Evolutionary conservation across 129 eudicot genomes (phyloP), one percentile per base, ranked within the genome.

Genomic region (Helianthus annuus): DNA sequence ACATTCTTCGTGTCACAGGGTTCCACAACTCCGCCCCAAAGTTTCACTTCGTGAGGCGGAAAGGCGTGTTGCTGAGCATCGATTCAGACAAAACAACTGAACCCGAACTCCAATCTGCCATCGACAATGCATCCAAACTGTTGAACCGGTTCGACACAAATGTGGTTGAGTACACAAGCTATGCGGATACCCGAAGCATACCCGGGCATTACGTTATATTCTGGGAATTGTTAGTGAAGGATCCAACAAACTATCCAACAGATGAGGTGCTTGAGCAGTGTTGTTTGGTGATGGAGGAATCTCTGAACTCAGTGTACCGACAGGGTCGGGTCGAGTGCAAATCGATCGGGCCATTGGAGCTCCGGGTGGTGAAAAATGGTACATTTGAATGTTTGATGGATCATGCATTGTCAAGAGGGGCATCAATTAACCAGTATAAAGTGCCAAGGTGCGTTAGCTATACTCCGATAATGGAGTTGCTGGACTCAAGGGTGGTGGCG

Each of bases 1-100:
- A 85, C 52, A 69, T 85, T 7, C 79, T 85, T 13, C 83, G 87
- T 7, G 90, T 85, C 54, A 55, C 83, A 0, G 90, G 83, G 14
- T 85, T 85, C 74, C 76, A 85, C 66, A 85, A 85, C 74, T 70
- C 81, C 11, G 83, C 87, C 27, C 90, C 90, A 1, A 80, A 76
- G 12, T 85, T 85, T 78, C 68, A 80, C 52, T 85, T 85, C 59
- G 53, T 85, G 9, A n/a, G 87, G 56, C 65, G 90, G 5, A 83
- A 83, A 44, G 76, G 76, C 45, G 87, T 80, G 6, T 38, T 77
- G 0, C 69, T 85, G 1, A 85, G 87, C 56, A 83, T 85, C 5
- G 87, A 85, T 14, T 52, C 83, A 66, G 76, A 85, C 54, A 85
- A 85, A 69, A 85, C 90, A 0, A 76, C 72, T 19, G 90, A 85